Evolutionary conservation across 805 yeast species (phyloP), one percentile per base, ranked within the genome.

Genomic region (Wickerhamomyces silvicola): DNA sequence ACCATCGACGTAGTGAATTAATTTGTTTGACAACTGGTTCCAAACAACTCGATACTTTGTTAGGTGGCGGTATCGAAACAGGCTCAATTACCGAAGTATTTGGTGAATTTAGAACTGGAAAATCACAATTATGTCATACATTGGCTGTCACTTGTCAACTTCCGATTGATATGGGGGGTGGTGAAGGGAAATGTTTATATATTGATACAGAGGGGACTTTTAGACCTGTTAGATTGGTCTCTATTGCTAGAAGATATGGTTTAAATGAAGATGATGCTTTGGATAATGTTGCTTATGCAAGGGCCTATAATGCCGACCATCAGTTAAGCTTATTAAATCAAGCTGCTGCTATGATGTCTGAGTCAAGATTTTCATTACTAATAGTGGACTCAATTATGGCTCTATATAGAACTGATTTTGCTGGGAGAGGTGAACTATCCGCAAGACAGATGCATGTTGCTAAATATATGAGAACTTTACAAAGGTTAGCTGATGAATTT

Each of bases 381-480:
- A 81, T 92, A 40, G 96, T 92, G n/a, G 98, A 92, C 59, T 86
- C 97, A 9, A 84, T 92, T 39, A 92, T 94, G 97, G 94, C 97
- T 1, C 66, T 88, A 24, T 88, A 88, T 59, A 74, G 98, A 58
- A 87, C 97, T 1, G 98, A 92, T 62, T 92, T 75, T 55, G 70
- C 87, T 13, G 98, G 98, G 20, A 72, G 98, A 57, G 98, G 96
- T 21, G 98, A 92, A 58, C 69, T 92, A 42, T 80, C 94, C 47
- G 95, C 96, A 4, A 72, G 98, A 46, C 98, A 92, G 61, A 75
- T 78, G 64, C 96, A 86, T 51, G 88, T 92, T 35, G 97, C 97
- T 19, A 81, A 80, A 58, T 87, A 81, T 52, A 79, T 92, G 88
- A 72, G 97, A 48, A 79, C 83, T 13, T 70, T 92, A 39, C 97